These are phyloP conservation scores for Linnemannia zychae DNA, from an alignment of 192 early-diverging fungal species.

Conservation along the genomic window DNA sequence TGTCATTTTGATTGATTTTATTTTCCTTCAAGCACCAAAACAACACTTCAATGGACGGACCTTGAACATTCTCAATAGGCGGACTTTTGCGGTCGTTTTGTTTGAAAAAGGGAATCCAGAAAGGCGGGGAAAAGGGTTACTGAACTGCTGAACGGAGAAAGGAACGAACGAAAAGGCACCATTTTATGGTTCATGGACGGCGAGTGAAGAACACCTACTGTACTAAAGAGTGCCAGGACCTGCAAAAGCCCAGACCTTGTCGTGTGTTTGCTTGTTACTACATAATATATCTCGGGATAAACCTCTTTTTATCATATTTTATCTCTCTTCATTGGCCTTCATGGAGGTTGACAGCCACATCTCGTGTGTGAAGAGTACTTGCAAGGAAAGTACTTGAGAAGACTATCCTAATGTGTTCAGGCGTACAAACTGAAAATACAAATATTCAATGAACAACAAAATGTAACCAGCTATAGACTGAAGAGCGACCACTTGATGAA, in stretches of 20 bases:
- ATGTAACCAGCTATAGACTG: no score
- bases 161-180: not conserved
- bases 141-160: not conserved
- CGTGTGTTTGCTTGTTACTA: not conserved
- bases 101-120: constrained; percentile 3
- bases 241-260: constrained; percentile 9
- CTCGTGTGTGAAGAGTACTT: no score
- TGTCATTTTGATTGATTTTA: not conserved
- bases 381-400: no score
- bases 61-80: not conserved
- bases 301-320: no score
- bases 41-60: not conserved
- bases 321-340: no score
- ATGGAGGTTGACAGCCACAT: no score
- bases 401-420: no score
- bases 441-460: no score
- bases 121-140: not conserved
- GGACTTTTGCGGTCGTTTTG: not conserved
- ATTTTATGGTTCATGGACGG: not conserved
- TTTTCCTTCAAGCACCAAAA: not conserved
- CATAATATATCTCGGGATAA: not conserved
- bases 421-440: no score
- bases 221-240: not conserved
- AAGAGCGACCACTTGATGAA: no score
- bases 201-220: not conserved